Percentiles rank a stretch among this genome's conserved stretches.
Conservation (phyloP, 768 basidiomycete species). For the Serendipita sp. region DNA sequence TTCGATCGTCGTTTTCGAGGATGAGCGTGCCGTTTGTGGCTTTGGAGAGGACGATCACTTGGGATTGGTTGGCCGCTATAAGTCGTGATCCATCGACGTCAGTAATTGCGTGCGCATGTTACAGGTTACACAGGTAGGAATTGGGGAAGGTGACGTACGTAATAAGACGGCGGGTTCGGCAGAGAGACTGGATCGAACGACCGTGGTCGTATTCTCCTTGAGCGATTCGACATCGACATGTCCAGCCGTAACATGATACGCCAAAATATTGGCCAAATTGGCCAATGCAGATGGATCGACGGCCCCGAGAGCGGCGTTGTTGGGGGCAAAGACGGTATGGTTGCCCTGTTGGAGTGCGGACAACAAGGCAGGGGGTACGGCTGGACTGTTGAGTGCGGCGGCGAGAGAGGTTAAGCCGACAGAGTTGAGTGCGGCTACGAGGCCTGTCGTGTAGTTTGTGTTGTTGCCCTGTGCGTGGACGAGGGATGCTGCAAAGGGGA, state of each 20-base stretch:
- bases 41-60: slow-evolving; percentile 36
- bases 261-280: slow-evolving; percentile 32
- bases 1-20: slow-evolving; percentile 24
- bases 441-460: slow-evolving; percentile 17
- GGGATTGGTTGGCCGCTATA: slow-evolving; percentile 38
- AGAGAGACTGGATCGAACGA: slow-evolving; percentile 48
- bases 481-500: slow-evolving; percentile 14
- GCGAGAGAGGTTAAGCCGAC: slow-evolving; percentile 29
- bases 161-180: slow-evolving; percentile 31
- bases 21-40: slow-evolving; percentile 23
- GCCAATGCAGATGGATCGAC: slow-evolving; percentile 21
- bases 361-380: slow-evolving; percentile 5
- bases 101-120: neutral
- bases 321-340: slow-evolving; percentile 41
- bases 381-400: neutral
- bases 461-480: slow-evolving; percentile 17
- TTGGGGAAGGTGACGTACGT: neutral
- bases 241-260: slow-evolving; percentile 42
- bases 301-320: slow-evolving; percentile 28
- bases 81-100: neutral
- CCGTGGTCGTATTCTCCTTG: slow-evolving; percentile 28
- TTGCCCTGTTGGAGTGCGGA: slow-evolving; percentile 17
- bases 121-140: neutral
- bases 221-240: slow-evolving; percentile 25
- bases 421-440: slow-evolving; percentile 24